Evolutionary conservation across 495 filamentous ascomycete genomes (phyloP).

Genomic region (Lophiotrema nucula): DNA sequence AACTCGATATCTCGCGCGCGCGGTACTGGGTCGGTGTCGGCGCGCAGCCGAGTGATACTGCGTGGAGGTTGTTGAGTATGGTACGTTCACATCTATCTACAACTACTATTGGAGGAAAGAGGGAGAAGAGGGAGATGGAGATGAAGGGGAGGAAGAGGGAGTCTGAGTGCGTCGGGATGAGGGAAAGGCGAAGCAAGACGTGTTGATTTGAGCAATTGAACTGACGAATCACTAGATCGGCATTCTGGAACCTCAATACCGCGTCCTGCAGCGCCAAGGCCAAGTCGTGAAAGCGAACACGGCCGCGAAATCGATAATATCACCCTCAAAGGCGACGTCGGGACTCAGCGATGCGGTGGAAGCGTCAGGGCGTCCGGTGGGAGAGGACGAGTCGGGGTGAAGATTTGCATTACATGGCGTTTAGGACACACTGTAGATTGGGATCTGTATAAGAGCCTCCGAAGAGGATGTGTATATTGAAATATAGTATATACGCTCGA

Average conservation of each 20-base stretch:
- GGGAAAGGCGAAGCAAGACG: neutral
- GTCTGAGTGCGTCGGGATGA: neutral
- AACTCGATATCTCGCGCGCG: constrained; percentile 74
- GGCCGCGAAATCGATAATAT: constrained; percentile 21
- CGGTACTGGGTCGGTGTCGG: constrained; percentile 97
- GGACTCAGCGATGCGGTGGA: neutral
- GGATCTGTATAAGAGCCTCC: neutral
- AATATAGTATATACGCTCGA: neutral
- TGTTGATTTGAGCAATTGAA: neutral
- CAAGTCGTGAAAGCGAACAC: constrained; percentile 22
- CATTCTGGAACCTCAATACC: constrained; percentile 50
- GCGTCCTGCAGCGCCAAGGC: constrained; percentile 8
- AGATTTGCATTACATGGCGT: neutral
- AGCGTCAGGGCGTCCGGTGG: neutral
- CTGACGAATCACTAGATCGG: constrained; percentile 43
- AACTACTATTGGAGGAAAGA: neutral
- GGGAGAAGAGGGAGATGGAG: neutral
- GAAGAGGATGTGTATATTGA: no score
- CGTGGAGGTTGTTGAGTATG: constrained; percentile 82
- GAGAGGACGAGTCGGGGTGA: neutral
- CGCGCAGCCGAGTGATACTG: constrained; percentile 85
- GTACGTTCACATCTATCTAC: constrained; percentile 52
- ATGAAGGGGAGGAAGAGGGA: neutral
- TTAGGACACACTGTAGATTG: neutral
- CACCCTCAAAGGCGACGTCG: neutral